Percentiles rank a stretch among this genome's conserved stretches.
Conservation (phyloP, 208 protist genomes). For the Acanthamoeba triangularis region DNA sequence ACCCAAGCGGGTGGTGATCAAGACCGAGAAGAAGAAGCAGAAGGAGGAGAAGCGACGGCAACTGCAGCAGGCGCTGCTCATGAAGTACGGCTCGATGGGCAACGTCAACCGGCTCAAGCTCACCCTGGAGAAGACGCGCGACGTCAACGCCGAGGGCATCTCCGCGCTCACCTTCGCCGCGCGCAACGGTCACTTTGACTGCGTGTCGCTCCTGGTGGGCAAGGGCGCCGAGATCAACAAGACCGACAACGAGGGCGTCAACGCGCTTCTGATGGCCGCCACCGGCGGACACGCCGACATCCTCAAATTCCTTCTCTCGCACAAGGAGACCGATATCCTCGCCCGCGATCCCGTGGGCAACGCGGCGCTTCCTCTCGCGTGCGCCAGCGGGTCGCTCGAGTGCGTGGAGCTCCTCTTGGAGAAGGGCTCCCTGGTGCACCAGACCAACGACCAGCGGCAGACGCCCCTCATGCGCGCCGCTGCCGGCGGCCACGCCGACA, state of each 20-base stretch:
- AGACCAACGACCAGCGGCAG: constrained; percentile 52
- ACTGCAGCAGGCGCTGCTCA: constrained; percentile 53
- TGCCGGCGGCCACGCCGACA: constrained; percentile 27
- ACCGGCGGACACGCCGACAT: constrained; percentile 48
- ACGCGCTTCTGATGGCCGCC: constrained; percentile 54
- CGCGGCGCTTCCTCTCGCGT: constrained; percentile 25
- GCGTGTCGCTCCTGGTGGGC: constrained; percentile 56
- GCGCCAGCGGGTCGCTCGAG: constrained; percentile 61
- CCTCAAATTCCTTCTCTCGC: constrained; percentile 31
- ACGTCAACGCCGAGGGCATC: constrained; percentile 68
- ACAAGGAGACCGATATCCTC: constrained; percentile 48
- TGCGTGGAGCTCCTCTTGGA: constrained; percentile 46
- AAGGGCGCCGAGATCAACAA: constrained; percentile 58
- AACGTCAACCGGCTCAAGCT: constrained; percentile 65
- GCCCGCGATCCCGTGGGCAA: constrained; percentile 32
- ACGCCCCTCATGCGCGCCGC: constrained; percentile 56
- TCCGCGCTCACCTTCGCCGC: constrained; percentile 64
- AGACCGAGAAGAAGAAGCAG: constrained; percentile 40
- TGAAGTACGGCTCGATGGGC: constrained; percentile 71
- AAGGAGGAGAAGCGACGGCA: constrained; percentile 63
- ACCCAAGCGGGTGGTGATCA: background rate
- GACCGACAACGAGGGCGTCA: constrained; percentile 60
- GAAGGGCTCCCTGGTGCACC: constrained; percentile 57
- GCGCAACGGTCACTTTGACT: constrained; percentile 66
- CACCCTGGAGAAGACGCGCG: constrained; percentile 14